Percentiles rank a stretch among this genome's conserved stretches.
Evolutionary conservation across 768 basidiomycete species (phyloP).

Genomic region (Hortiboletus campestris): DNA sequence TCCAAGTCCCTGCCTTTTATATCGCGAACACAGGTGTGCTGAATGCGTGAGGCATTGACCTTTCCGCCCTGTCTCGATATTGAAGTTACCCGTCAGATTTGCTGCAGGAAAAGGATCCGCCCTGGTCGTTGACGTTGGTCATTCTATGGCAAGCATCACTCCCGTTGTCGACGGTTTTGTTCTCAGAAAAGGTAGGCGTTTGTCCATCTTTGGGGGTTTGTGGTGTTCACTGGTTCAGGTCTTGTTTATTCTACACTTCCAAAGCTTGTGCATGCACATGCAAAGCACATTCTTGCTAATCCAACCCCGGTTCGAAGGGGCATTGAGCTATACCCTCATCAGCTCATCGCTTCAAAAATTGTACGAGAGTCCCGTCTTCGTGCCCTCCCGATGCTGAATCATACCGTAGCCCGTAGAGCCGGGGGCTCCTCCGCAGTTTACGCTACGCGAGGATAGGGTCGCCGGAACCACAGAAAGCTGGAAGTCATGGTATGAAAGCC

Average conservation of each 20-base stretch:
- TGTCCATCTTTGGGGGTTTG: not conserved
- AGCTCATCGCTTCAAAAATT: slow-evolving; percentile 81
- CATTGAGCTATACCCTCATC: slow-evolving; percentile 78
- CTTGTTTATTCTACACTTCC: slow-evolving; percentile 74
- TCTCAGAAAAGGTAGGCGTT: slow-evolving; percentile 75
- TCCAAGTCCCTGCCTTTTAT: slow-evolving; percentile 92
- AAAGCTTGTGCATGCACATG: slow-evolving; percentile 76
- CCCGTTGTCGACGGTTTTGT: slow-evolving; percentile 98
- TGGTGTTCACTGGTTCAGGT: slow-evolving; percentile 45
- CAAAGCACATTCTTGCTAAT: slow-evolving; percentile 61
- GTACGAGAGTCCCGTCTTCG: slow-evolving; percentile 36
- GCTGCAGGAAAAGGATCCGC: slow-evolving; percentile 98
- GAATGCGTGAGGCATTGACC: slow-evolving; percentile 65
- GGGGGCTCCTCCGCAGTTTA: slow-evolving; percentile 59
- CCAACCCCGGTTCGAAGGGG: slow-evolving; percentile 49
- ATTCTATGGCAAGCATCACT: slow-evolving; percentile 84
- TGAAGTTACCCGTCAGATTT: slow-evolving; percentile 54
- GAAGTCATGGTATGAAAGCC: slow-evolving; percentile 72
- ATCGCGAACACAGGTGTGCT: slow-evolving; percentile 93
- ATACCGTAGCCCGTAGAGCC: slow-evolving; percentile 70
- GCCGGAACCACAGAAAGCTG: slow-evolving; percentile 77
- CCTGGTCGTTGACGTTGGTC: slow-evolving; percentile 91
- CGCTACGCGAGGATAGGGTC: slow-evolving; percentile 72
- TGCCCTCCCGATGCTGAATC: slow-evolving; percentile 5
- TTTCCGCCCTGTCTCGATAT: slow-evolving; percentile 2